Conservation (phyloP, 805 yeast genomes). For the Candida lessepsii region DNA sequence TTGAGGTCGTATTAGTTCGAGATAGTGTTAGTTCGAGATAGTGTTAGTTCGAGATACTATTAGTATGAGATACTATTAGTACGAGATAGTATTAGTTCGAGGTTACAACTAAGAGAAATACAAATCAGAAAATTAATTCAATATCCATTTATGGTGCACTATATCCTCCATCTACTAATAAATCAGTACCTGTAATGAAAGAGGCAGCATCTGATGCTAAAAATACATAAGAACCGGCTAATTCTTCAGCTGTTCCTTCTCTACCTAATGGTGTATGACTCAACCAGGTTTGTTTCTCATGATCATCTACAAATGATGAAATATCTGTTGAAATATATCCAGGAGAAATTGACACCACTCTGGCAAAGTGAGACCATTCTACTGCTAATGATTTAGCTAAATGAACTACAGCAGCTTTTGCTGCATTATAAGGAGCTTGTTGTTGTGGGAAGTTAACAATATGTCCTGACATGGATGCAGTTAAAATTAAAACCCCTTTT, state of each 20-base stretch:
- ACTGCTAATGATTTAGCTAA: constrained; percentile 44
- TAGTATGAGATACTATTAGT: too few relatives aligned
- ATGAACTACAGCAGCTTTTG: constrained; percentile 45
- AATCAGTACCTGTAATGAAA: constrained; percentile 45
- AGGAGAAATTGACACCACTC: constrained; percentile 44
- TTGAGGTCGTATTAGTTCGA: too few relatives aligned
- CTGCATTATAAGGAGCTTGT: constrained; percentile 48
- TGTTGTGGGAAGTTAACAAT: constrained; percentile 46
- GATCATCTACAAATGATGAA: constrained; percentile 33
- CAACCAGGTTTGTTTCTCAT: constrained; percentile 38
- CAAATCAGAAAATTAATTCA: too few relatives aligned
- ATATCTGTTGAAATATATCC: constrained; percentile 45
- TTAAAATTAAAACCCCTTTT: constrained; percentile 42
- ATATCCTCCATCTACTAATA: constrained; percentile 49
- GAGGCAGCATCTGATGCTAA: constrained; percentile 45
- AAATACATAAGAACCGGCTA: constrained; percentile 47
- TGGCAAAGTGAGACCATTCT: constrained; percentile 48
- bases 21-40: too few relatives aligned
- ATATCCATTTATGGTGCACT: constrained; percentile 23
- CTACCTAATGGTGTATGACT: constrained; percentile 45
- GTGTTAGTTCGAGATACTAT: too few relatives aligned
- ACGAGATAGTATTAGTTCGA: too few relatives aligned
- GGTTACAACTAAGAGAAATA: too few relatives aligned
- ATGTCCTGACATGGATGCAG: constrained; percentile 50
- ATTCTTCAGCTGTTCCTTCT: constrained; percentile 43